A percentile compares a stretch with the other conserved stretches of the same genome.
These are phyloP conservation scores for Rubia occidens DNA, from an alignment of 305 asterid genomes.

Conservation along the genomic window DNA sequence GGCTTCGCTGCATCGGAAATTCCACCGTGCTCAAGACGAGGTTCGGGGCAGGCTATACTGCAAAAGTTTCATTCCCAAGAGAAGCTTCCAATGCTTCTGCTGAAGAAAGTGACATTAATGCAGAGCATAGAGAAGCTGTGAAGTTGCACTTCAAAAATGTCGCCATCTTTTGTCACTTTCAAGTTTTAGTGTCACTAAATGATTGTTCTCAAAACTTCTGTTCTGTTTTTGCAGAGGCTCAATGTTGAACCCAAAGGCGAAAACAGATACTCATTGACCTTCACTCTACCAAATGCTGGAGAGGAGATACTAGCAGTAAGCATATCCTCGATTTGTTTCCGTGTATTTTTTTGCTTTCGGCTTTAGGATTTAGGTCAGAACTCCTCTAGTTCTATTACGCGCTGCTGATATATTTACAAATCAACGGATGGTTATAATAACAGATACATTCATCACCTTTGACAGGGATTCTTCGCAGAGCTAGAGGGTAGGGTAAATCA, in stretches of 20 bases:
- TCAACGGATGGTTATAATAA: no score
- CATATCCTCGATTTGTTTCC: background rate
- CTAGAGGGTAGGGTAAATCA: slow-evolving; percentile 56
- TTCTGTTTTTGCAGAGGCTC: slow-evolving; percentile 42
- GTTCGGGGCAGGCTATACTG: slow-evolving; percentile 75
- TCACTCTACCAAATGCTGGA: slow-evolving; percentile 67
- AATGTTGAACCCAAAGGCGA: slow-evolving; percentile 69
- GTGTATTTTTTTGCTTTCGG: no score
- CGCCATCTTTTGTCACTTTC: slow-evolving; percentile 11
- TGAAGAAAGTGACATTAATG: slow-evolving; percentile 27
- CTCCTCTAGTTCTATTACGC: background rate
- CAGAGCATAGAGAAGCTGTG: slow-evolving; percentile 49
- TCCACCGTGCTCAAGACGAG: slow-evolving; percentile 75
- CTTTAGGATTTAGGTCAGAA: background rate
- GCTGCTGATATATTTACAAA: no score
- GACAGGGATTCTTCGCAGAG: slow-evolving; percentile 63
- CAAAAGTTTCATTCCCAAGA: slow-evolving; percentile 60
- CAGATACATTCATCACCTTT: background rate
- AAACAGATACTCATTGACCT: slow-evolving; percentile 58
- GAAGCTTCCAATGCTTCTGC: slow-evolving; percentile 29
- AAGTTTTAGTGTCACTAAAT: slow-evolving; percentile 1
- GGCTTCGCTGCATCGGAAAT: slow-evolving; percentile 93
- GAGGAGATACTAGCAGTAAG: slow-evolving; percentile 74
- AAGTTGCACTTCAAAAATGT: slow-evolving; percentile 70
- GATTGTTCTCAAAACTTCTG: slow-evolving; percentile 10